A percentile compares a stretch with the other conserved stretches of the same genome.
phyloP scores from a whole-genome alignment of 192 early-diverging fungal species.

The Rhizophagus sp. region DNA sequence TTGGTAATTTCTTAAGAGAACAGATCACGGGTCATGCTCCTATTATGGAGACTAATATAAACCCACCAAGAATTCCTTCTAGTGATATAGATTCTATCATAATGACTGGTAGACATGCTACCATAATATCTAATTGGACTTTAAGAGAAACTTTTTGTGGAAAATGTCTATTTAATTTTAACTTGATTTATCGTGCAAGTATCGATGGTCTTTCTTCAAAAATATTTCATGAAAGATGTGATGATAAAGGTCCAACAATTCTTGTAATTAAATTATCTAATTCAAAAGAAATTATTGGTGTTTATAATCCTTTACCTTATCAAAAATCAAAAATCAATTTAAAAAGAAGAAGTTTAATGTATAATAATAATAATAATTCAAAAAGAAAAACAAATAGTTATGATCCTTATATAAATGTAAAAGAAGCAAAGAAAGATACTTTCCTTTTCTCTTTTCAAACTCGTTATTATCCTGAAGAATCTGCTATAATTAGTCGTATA shows the following conservation, averaged over 20 bases:
- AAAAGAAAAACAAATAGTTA: not conserved
- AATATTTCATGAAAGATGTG: not conserved
- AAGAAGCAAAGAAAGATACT: not conserved
- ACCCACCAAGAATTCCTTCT: not conserved
- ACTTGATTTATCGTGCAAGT: not conserved
- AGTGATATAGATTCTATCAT: not conserved
- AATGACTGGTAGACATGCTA: slow-evolving; percentile 1
- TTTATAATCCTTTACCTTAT: not conserved
- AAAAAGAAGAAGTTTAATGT: not conserved
- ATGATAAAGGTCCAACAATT: not conserved
- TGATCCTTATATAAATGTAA: not conserved
- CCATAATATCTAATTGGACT: not conserved
- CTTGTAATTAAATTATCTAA: not conserved
- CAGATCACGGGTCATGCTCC: not conserved
- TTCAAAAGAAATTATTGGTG: not conserved
- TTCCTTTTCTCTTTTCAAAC: not conserved
- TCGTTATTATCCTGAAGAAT: not conserved
- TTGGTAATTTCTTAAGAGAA: not conserved
- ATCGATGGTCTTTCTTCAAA: not conserved
- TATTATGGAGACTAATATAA: not conserved
- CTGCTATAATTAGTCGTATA: not conserved
- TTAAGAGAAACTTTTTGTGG: not conserved
- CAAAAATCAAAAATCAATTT: not conserved
- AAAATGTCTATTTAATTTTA: not conserved
- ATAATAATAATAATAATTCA: not conserved